These are phyloP conservation scores for Scytalidium sp. DNA, from an alignment of 2,329 filamentous ascomycete species.

Conservation along the genomic window DNA sequence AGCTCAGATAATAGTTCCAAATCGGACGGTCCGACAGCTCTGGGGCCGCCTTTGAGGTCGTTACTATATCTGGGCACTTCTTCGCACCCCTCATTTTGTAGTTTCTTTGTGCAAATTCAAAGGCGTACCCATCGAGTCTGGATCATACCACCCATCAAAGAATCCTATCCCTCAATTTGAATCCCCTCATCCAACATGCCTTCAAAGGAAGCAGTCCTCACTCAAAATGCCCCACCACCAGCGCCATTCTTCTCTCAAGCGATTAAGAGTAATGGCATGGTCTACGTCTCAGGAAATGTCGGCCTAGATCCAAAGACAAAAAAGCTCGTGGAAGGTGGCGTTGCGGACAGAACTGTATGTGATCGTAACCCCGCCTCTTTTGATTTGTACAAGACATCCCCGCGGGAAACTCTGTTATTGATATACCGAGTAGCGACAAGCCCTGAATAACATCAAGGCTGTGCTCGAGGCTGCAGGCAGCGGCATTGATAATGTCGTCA, in stretches of 20 bases:
- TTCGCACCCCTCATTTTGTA: too few relatives aligned
- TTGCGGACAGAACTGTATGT: slow-evolving; percentile 51
- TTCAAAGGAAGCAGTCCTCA: slow-evolving; percentile 22
- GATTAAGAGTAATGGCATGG: slow-evolving; percentile 59
- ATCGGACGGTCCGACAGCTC: too few relatives aligned
- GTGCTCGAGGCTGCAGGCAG: slow-evolving; percentile 60
- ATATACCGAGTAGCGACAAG: slow-evolving; percentile 39
- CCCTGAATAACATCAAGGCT: slow-evolving; percentile 54
- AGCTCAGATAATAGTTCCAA: not conserved
- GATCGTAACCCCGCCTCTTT: not conserved
- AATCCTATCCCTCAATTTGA: too few relatives aligned
- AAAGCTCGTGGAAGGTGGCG: slow-evolving; percentile 52
- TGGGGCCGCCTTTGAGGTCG: too few relatives aligned
- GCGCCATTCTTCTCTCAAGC: slow-evolving; percentile 59
- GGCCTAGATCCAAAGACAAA: slow-evolving; percentile 53
- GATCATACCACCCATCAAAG: not conserved
- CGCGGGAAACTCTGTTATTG: slow-evolving; percentile 2
- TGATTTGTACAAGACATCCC: slow-evolving; percentile 2
- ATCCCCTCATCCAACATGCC: slow-evolving; percentile 12
- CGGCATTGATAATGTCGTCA: slow-evolving; percentile 58
- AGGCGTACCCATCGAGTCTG: too few relatives aligned
- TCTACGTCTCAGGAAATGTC: slow-evolving; percentile 68
- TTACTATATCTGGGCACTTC: too few relatives aligned
- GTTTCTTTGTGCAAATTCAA: not conserved
- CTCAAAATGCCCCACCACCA: slow-evolving; percentile 41